A percentile compares a stretch with the other conserved stretches of the same genome.
These are phyloP conservation scores for Zygosaccharomyces sapae DNA, from an alignment of 1,139 yeast species.

Conservation along the genomic window DNA sequence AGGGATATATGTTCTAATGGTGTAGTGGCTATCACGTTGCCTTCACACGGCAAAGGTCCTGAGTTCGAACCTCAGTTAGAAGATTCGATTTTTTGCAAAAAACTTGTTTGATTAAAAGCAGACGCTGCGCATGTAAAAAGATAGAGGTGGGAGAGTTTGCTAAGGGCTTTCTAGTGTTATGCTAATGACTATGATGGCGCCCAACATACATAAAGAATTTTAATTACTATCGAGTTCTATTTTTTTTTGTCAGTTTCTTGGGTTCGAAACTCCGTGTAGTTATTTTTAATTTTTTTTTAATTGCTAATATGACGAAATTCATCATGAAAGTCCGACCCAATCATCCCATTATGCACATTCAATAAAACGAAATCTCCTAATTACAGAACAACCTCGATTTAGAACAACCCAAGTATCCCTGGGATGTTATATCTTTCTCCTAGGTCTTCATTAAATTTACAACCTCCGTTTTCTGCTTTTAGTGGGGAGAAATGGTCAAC, in stretches of 20 bases:
- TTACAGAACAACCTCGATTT: background rate
- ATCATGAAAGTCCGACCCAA: background rate
- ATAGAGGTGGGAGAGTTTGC: too few relatives aligned
- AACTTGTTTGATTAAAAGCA: too few relatives aligned
- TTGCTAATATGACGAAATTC: background rate
- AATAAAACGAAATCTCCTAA: background rate
- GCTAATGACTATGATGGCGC: too few relatives aligned
- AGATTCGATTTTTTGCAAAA: slow-evolving; percentile 13
- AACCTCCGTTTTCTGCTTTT: slow-evolving; percentile 3
- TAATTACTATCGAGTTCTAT: too few relatives aligned
- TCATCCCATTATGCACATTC: background rate
- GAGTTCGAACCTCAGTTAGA: slow-evolving; percentile 34
- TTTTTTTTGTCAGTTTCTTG: background rate
- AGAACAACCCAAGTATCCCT: background rate
- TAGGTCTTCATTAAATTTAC: slow-evolving; percentile 2
- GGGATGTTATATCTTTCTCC: slow-evolving; percentile 8
- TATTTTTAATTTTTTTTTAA: background rate
- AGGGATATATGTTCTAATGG: slow-evolving; percentile 22
- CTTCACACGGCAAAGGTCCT: slow-evolving; percentile 36
- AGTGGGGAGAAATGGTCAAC: slow-evolving; percentile 55
- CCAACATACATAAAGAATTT: too few relatives aligned
- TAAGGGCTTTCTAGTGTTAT: too few relatives aligned
- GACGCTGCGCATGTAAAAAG: too few relatives aligned
- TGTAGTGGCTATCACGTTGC: slow-evolving; percentile 34
- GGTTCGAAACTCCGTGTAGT: background rate